Conservation (phyloP, 257 asterid genomes). For the Rehmannia glutinosa region DNA sequence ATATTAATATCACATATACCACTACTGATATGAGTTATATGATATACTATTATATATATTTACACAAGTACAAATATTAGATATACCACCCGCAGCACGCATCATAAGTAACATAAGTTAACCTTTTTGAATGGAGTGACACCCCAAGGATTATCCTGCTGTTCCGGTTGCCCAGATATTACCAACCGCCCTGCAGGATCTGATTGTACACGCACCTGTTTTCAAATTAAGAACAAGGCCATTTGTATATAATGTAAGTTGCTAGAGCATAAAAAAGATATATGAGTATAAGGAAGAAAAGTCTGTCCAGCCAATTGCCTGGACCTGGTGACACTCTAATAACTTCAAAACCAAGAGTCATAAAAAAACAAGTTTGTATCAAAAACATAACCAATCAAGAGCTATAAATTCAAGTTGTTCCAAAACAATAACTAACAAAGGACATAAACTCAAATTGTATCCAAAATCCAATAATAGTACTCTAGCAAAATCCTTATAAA, state of each 20-base stretch:
- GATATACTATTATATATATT: too few species aligned
- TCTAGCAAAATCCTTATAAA: neutral
- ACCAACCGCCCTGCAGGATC: constrained; percentile 98
- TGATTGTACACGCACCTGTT: constrained; percentile 85
- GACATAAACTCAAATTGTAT: neutral
- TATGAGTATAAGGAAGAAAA: neutral
- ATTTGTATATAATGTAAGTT: neutral
- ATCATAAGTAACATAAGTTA: neutral
- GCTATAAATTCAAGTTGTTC: neutral
- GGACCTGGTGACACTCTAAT: constrained; percentile 9
- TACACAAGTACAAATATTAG: too few species aligned
- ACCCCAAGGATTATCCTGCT: constrained; percentile 95
- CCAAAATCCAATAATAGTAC: neutral
- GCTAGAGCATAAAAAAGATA: constrained; percentile 5
- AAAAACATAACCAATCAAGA: neutral
- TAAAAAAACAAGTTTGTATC: neutral
- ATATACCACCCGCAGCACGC: too few species aligned
- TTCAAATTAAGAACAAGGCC: constrained; percentile 5
- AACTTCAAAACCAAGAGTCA: neutral
- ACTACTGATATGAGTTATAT: too few species aligned
- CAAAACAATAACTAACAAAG: neutral
- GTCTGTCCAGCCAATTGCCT: neutral
- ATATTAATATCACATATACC: too few species aligned
- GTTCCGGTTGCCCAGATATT: constrained; percentile 92
- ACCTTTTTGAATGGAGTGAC: constrained; percentile 92